Conservation (phyloP, 2,329 filamentous ascomycete species). For the Leptographium flavum region DNA sequence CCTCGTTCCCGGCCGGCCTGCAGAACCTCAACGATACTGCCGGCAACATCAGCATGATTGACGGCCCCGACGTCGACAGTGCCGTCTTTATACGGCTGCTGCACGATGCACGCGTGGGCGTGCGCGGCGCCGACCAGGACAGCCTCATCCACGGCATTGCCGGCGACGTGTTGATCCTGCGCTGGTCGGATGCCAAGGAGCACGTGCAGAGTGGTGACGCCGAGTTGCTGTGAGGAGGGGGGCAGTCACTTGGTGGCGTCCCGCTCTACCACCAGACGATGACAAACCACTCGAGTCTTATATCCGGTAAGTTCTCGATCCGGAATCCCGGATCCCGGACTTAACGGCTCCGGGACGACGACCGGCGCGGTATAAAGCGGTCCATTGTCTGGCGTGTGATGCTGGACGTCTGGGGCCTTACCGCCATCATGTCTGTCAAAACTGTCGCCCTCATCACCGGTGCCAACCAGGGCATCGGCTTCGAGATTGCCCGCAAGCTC, state of each 20-base stretch:
- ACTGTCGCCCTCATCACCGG: conserved; percentile 22
- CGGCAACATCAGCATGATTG: conserved; percentile 85
- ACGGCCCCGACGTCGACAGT: conserved; percentile 65
- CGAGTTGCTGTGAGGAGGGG: conserved; percentile 37
- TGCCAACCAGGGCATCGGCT: conserved; percentile 28
- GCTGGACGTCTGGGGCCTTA: too few relatives aligned
- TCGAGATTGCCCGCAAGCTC: conserved; percentile 24
- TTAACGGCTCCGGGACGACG: too few relatives aligned
- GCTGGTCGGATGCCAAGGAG: conserved; percentile 59
- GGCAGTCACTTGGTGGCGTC: too few relatives aligned
- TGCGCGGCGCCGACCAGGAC: conserved; percentile 51
- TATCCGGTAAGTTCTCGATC: too few relatives aligned
- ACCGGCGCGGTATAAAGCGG: too few relatives aligned
- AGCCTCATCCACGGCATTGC: conserved; percentile 40
- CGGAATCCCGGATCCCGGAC: too few relatives aligned
- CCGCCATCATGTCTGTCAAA: conserved; percentile 4
- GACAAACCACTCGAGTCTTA: too few relatives aligned
- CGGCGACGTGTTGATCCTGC: conserved; percentile 53
- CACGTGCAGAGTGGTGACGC: conserved; percentile 40
- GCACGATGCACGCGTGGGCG: conserved; percentile 41
- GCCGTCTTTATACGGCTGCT: conserved; percentile 75
- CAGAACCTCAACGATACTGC: conserved; percentile 82
- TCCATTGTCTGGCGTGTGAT: too few relatives aligned
- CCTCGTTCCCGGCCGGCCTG: conserved; percentile 62
- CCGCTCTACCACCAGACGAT: too few relatives aligned